These are phyloP conservation scores for Salix exigua DNA, from an alignment of 345 rosid species.

Conservation along the genomic window DNA sequence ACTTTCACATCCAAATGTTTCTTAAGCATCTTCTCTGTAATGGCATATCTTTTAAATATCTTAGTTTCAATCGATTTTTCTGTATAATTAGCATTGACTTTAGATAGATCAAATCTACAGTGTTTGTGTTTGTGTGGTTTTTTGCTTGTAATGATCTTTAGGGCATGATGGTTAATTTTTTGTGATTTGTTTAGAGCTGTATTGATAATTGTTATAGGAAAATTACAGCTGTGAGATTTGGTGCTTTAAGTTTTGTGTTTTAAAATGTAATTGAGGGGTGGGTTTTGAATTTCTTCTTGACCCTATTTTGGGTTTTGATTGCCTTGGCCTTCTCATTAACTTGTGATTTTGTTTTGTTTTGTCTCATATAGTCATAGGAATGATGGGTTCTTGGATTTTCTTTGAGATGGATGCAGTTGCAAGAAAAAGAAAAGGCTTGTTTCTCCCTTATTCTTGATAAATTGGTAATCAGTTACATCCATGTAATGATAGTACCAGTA, in stretches of 20 bases:
- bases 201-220: background rate
- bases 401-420: background rate
- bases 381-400: background rate
- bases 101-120: background rate
- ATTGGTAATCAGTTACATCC: background rate
- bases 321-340: background rate
- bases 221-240: background rate
- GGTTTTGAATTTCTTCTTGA: background rate
- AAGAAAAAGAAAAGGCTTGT: background rate
- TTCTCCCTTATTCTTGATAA: background rate
- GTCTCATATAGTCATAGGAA: background rate
- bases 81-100: background rate
- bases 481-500: background rate
- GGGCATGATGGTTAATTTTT: too few species aligned
- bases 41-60: background rate
- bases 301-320: background rate
- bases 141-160: too few species aligned
- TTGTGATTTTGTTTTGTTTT: background rate
- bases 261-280: background rate
- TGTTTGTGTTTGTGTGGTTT: too few species aligned
- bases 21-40: background rate
- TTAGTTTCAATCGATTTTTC: background rate
- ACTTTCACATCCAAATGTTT: background rate
- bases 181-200: background rate
- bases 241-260: background rate